Conservation (phyloP, 305 asterid genomes). For the Nicotiana rustica region DNA sequence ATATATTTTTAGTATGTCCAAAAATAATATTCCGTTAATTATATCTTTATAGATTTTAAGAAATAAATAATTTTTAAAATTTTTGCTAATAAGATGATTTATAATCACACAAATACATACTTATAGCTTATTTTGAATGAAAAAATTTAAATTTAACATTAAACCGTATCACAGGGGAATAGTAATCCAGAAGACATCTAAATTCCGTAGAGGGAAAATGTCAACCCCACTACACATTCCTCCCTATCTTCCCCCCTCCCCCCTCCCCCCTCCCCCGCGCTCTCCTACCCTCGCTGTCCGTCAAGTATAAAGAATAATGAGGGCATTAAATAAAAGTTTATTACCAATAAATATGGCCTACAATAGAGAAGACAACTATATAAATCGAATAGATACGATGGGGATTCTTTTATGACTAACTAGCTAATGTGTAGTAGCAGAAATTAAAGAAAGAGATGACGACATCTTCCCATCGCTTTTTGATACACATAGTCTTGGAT, state of each 20-base stretch:
- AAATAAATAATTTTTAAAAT: no score
- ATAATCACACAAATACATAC: no score
- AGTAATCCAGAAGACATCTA: neutral
- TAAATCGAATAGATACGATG: neutral
- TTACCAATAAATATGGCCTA: slow-evolving; percentile 22
- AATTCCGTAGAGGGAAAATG: neutral
- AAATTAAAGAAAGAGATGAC: slow-evolving; percentile 6
- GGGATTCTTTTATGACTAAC: slow-evolving; percentile 19
- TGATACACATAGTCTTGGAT: neutral
- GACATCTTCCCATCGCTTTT: slow-evolving; percentile 24
- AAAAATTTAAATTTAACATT: no score
- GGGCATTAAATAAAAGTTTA: slow-evolving; percentile 27
- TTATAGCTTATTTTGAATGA: no score
- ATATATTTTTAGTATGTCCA: no score
- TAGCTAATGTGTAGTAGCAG: neutral
- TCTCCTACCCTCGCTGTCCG: neutral
- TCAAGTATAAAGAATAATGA: slow-evolving; percentile 7
- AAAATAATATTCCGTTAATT: no score
- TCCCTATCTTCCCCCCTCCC: no score
- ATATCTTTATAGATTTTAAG: no score
- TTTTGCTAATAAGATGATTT: no score
- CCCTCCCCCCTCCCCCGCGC: neutral
- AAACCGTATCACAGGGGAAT: no score
- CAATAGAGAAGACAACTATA: neutral
- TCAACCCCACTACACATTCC: neutral